Evolutionary conservation across 345 rosid species (phyloP).

Genomic region (Trapa bicornis): DNA sequence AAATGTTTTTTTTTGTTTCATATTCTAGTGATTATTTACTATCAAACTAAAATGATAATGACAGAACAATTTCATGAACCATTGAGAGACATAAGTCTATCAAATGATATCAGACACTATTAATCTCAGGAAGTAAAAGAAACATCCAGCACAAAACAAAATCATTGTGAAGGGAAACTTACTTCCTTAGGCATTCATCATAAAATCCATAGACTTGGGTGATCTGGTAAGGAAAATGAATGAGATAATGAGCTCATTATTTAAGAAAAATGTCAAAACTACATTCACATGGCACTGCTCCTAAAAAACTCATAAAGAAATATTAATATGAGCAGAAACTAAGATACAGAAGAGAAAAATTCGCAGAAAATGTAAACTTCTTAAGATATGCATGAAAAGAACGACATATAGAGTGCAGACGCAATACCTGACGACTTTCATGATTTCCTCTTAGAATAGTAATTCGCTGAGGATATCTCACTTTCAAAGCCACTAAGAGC

Average conservation of each 20-base stretch:
- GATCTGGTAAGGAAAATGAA: constrained; percentile 43
- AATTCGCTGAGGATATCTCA: constrained; percentile 76
- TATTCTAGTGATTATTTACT: too few relatives aligned
- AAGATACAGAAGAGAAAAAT: background rate
- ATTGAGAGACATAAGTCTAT: background rate
- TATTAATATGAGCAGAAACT: background rate
- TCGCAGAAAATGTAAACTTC: background rate
- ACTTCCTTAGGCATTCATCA: constrained; percentile 97
- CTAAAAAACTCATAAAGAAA: background rate
- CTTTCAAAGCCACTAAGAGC: constrained; percentile 85
- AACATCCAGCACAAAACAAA: background rate
- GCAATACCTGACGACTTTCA: constrained; percentile 87
- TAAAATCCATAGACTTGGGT: constrained; percentile 99
- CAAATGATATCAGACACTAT: background rate
- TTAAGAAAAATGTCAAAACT: constrained; percentile 1
- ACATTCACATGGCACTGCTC: background rate
- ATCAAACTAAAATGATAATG: background rate
- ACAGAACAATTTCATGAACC: background rate
- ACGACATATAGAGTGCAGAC: background rate
- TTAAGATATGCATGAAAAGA: background rate
- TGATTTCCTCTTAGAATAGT: constrained; percentile 96
- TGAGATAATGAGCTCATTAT: constrained; percentile 5
- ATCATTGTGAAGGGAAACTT: constrained; percentile 33
- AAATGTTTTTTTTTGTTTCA: too few relatives aligned
- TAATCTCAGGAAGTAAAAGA: background rate